Conservation (phyloP, 139 green algal genomes). For the Spirogloea muscicola region DNA sequence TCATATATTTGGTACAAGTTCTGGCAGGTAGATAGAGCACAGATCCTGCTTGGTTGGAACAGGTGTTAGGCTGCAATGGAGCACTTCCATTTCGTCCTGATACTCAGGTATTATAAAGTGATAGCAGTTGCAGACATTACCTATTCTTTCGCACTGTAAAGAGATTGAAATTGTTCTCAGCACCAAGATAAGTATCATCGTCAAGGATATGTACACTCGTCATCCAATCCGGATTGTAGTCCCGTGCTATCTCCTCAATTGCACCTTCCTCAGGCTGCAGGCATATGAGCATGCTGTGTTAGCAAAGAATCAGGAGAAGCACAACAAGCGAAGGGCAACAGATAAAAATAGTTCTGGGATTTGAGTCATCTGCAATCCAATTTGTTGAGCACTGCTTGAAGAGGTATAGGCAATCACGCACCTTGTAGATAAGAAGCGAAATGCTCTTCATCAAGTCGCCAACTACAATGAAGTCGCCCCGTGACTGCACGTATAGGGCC, state of each 20-base stretch:
- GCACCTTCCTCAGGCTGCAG: constrained; percentile 60
- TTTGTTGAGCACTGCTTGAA: too few species aligned
- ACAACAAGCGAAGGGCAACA: neutral
- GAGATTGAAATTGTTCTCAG: constrained; percentile 75
- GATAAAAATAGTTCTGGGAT: too few species aligned
- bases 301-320: neutral
- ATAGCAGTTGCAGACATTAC: neutral
- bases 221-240: constrained; percentile 88
- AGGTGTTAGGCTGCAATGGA: too few species aligned
- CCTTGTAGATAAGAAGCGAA: constrained; percentile 65
- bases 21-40: too few species aligned
- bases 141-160: constrained; percentile 59
- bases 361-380: too few species aligned
- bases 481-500: constrained; percentile 68
- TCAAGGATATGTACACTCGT: constrained; percentile 79
- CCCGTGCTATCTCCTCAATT: constrained; percentile 74
- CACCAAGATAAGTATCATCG: constrained; percentile 79
- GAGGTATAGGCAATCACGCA: too few species aligned
- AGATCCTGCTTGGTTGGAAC: too few species aligned
- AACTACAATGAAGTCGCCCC: constrained; percentile 85
- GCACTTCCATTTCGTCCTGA: too few species aligned
- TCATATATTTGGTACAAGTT: too few species aligned
- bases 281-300: too few species aligned
- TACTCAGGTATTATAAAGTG: neutral
- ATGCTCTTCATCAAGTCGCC: constrained; percentile 96